Conservation (phyloP, 169 alveolate species). For the Plasmodium sp. region DNA sequence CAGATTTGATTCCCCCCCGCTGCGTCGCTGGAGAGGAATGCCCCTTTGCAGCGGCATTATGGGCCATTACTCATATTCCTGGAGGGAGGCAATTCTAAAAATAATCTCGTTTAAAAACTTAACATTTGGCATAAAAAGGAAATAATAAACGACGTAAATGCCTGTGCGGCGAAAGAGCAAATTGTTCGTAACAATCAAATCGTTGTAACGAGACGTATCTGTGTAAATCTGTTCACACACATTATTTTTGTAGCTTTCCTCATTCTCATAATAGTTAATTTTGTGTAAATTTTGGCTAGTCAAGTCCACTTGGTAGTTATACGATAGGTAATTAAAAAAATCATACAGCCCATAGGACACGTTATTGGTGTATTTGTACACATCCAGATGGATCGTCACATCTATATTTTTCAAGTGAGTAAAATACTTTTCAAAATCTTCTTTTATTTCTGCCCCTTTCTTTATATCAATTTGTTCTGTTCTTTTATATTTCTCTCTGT, state of each 20-base stretch:
- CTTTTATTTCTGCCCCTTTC: constrained; percentile 33
- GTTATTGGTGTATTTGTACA: constrained; percentile 46
- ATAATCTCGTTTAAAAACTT: constrained; percentile 38
- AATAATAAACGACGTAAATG: constrained; percentile 42
- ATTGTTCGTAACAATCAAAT: constrained; percentile 40
- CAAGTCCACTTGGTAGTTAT: constrained; percentile 59
- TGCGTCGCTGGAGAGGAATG: neutral
- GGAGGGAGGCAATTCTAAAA: constrained; percentile 36
- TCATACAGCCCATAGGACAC: constrained; percentile 46
- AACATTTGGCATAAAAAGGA: constrained; percentile 33
- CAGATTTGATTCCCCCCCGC: neutral
- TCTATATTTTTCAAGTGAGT: constrained; percentile 50
- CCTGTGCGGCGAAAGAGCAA: constrained; percentile 26
- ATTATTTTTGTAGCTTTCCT: constrained; percentile 32
- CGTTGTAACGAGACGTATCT: constrained; percentile 31
- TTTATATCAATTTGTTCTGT: constrained; percentile 27
- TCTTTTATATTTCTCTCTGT: constrained; percentile 62
- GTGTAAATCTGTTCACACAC: constrained; percentile 19
- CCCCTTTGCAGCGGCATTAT: neutral
- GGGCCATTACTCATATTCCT: constrained; percentile 53
- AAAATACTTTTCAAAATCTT: constrained; percentile 70
- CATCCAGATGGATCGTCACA: constrained; percentile 40
- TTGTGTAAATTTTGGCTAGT: constrained; percentile 56
- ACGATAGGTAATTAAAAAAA: constrained; percentile 50
- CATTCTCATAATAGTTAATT: constrained; percentile 35